A percentile compares a stretch with the other conserved stretches of the same genome.
phyloP scores from a whole-genome alignment of 495 filamentous ascomycete species.

The Tuber borchii region DNA sequence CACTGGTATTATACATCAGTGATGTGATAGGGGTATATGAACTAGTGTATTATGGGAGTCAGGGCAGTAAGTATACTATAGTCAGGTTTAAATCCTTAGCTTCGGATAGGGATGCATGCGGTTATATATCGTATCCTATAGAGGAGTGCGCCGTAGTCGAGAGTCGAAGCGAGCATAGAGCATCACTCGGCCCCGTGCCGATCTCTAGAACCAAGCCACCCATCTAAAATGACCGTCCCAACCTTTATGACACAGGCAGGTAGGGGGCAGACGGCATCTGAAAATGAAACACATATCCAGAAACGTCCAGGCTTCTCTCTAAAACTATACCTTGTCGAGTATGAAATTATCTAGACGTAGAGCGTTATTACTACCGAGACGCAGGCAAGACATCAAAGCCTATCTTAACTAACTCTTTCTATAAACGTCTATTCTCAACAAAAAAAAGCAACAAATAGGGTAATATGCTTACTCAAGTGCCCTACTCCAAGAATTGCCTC shows the following conservation, averaged over 20 bases:
- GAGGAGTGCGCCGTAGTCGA: background rate
- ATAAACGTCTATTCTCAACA: background rate
- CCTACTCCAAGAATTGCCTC: background rate
- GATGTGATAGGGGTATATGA: background rate
- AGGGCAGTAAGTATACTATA: background rate
- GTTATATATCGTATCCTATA: background rate
- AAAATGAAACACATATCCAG: background rate
- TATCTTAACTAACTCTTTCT: background rate
- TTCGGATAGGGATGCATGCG: background rate
- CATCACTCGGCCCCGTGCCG: background rate
- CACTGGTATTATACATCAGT: background rate
- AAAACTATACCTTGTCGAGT: background rate
- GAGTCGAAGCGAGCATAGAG: background rate
- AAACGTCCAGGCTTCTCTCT: background rate
- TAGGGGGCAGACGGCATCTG: background rate
- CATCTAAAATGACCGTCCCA: background rate
- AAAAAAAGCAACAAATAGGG: background rate
- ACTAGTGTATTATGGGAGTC: background rate
- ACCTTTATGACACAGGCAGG: background rate
- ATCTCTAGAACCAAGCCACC: background rate
- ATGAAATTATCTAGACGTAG: background rate
- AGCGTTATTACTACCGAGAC: background rate
- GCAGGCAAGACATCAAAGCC: background rate
- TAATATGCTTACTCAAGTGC: background rate
- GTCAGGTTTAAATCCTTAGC: background rate